A percentile compares a stretch with the other conserved stretches of the same genome.
Conservation (phyloP, 352 stramenopile species). For the Globisporangium splendens region DNA sequence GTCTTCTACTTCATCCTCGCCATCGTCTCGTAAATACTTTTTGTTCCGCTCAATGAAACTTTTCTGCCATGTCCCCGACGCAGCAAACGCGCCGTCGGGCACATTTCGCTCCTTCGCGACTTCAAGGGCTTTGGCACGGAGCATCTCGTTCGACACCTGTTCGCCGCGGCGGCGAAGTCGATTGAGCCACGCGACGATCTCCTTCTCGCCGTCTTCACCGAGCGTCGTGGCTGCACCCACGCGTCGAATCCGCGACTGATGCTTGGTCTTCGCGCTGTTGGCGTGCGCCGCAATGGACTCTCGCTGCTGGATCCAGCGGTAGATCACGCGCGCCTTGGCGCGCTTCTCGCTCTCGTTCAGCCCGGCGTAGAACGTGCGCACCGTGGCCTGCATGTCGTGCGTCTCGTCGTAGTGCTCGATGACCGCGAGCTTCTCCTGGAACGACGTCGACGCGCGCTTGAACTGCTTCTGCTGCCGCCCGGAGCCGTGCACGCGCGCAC, state of each 20-base stretch:
- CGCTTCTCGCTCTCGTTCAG: conserved; percentile 6
- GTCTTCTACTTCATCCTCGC: background rate
- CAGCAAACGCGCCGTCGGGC: conserved; percentile 8
- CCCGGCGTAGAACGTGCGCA: conserved; percentile 10
- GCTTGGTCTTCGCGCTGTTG: conserved; percentile 14
- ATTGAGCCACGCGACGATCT: conserved; percentile 10
- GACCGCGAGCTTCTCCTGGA: conserved; percentile 14
- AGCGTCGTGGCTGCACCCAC: conserved; percentile 12
- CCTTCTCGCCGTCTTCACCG: conserved; percentile 4
- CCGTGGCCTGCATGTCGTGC: conserved; percentile 9
- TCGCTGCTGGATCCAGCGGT: conserved; percentile 13
- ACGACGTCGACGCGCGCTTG: conserved; percentile 15
- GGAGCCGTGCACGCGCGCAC: conserved; percentile 6
- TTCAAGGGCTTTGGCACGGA: conserved; percentile 4
- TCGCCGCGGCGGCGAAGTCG: background rate
- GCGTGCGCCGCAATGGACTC: conserved; percentile 10
- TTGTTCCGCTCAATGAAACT: conserved; percentile 11
- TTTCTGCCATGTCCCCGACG: conserved; percentile 14
- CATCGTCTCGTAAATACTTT: background rate
- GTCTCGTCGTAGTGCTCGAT: conserved; percentile 11
- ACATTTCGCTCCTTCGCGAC: conserved; percentile 7
- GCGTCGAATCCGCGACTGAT: conserved; percentile 11
- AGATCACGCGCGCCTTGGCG: conserved; percentile 14
- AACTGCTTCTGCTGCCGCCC: conserved; percentile 14
- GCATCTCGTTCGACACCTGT: conserved; percentile 11